Conservation (phyloP, 306 rosid genomes). For the Cicer chorassanicum region DNA sequence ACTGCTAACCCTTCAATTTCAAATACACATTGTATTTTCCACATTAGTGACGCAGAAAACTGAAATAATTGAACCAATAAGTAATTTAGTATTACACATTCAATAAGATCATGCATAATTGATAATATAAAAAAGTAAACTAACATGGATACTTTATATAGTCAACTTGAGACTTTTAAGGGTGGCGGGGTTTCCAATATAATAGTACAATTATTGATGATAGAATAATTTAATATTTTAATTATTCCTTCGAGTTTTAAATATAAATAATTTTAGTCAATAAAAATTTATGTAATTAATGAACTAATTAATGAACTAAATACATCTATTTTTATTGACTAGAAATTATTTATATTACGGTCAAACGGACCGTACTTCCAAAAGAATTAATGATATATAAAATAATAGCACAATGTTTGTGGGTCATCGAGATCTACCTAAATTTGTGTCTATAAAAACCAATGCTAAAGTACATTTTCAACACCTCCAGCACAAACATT, state of each 20-base stretch:
- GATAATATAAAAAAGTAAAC: neutral
- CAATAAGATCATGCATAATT: neutral
- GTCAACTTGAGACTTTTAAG: conserved; percentile 9
- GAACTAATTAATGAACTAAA: no score
- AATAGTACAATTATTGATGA: conserved; percentile 7
- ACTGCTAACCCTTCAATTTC: neutral
- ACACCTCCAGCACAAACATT: neutral
- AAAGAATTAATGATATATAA: neutral
- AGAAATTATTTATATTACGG: no score
- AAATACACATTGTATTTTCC: neutral
- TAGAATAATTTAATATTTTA: neutral
- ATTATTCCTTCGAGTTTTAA: no score
- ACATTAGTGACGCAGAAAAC: conserved; percentile 1
- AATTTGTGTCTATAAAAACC: conserved; percentile 13
- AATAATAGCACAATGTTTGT: neutral
- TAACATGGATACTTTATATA: neutral
- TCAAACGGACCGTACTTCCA: neutral
- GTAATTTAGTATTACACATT: neutral
- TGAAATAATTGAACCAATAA: neutral
- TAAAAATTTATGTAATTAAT: no score
- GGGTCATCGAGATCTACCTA: conserved; percentile 37
- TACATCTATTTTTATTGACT: no score
- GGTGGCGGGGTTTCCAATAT: neutral
- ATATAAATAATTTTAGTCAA: no score
- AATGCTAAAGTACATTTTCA: neutral